Percentiles rank a stretch among this genome's conserved stretches.
Conservation (phyloP, 306 rosid species). For the apple (Malus domestica) region ASM211411v1 NC_041790.1:5190001-5190500, state of each 20-base stretch:
- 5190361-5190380: constrained; percentile 60
- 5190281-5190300: constrained; percentile 50
- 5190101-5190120: neutral
- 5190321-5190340: constrained; percentile 64
- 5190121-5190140: constrained; percentile 3
- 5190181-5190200: constrained; percentile 2
- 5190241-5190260: constrained; percentile 1
- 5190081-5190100: neutral
- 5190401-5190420: constrained; percentile 46
- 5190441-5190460: constrained; percentile 48
- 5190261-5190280: neutral
- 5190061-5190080: neutral
- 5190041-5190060: neutral
- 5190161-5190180: constrained; percentile 29
- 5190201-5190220: neutral
- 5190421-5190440: constrained; percentile 65
- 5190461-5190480: constrained; percentile 42
- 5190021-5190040: neutral
- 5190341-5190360: constrained; percentile 40
- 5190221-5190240: neutral
- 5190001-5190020: neutral
- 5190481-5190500: constrained; percentile 41
- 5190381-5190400: constrained; percentile 56
- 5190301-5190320: constrained; percentile 31
- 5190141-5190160: constrained; percentile 19